Conservation (phyloP, 306 rosid species). For the Psophocarpus tetragonolobus region DNA sequence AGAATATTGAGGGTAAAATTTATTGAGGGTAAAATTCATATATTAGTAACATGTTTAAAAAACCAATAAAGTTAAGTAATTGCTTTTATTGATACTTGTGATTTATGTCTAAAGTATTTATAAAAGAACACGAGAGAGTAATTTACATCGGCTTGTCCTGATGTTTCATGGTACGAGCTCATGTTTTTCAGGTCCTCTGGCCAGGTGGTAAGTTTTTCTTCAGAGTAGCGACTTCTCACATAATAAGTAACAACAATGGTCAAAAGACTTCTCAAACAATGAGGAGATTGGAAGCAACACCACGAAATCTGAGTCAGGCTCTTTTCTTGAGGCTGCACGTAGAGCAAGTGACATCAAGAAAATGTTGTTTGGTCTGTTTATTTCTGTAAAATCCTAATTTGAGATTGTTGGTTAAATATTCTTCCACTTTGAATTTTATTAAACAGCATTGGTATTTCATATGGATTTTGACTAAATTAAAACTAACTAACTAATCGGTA, state of each 20-base stretch:
- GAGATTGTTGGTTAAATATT: conserved; percentile 11
- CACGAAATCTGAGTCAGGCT: conserved; percentile 52
- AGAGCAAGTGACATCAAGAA: conserved; percentile 87
- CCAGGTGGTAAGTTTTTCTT: conserved; percentile 83
- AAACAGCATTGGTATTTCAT: neutral
- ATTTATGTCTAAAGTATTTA: too few relatives aligned
- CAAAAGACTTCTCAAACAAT: conserved; percentile 40
- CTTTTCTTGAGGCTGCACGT: conserved; percentile 97
- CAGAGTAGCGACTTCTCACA: conserved; percentile 45
- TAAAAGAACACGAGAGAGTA: too few relatives aligned
- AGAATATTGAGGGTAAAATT: too few relatives aligned
- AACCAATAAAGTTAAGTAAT: too few relatives aligned
- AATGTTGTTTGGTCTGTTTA: conserved; percentile 81
- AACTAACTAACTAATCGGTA: neutral
- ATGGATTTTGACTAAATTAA: neutral
- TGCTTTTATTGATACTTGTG: too few relatives aligned
- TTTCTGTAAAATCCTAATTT: neutral
- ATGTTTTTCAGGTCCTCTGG: conserved; percentile 80
- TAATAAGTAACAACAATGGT: conserved; percentile 29
- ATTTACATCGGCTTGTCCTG: conserved; percentile 22
- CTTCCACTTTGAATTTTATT: conserved; percentile 8
- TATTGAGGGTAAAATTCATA: too few relatives aligned
- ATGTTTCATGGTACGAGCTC: conserved; percentile 28
- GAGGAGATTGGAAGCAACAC: conserved; percentile 50
- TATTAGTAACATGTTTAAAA: too few relatives aligned